phyloP scores from a whole-genome alignment of 495 filamentous ascomycete genomes.

The Podospora anserina region DNA sequence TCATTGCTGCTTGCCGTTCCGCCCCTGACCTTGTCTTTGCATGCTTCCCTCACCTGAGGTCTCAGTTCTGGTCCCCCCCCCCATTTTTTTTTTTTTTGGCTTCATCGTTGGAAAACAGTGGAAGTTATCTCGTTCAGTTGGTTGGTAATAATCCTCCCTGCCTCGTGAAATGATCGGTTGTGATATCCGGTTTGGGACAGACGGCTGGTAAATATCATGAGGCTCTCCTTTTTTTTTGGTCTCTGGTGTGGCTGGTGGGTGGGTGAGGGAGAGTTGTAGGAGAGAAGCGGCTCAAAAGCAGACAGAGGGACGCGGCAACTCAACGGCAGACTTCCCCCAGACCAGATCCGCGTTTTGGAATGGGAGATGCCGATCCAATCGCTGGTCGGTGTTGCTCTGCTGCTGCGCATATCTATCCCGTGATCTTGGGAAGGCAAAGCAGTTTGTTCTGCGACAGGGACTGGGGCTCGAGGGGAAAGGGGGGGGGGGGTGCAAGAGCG shows the following conservation, averaged over 20 bases:
- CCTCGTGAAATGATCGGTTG: background rate
- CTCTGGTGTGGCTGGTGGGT: background rate
- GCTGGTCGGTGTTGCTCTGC: background rate
- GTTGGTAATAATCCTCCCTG: background rate
- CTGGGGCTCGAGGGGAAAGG: background rate
- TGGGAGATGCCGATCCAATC: conserved; percentile 25
- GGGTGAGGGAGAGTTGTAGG: conserved; percentile 1
- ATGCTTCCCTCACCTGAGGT: conserved; percentile 3
- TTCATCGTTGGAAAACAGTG: background rate
- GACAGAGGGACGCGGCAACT: conserved; percentile 23
- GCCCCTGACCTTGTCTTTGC: background rate
- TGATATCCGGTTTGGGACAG: conserved; percentile 25
- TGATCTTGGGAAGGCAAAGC: conserved; percentile 9
- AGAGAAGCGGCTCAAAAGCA: background rate
- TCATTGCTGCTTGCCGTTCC: conserved; percentile 1
- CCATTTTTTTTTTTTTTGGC: background rate
- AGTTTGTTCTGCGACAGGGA: background rate
- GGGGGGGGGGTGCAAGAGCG: background rate
- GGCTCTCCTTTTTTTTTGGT: conserved; percentile 3
- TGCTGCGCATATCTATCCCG: conserved; percentile 20
- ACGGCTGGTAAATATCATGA: conserved; percentile 34
- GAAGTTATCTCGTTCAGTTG: background rate
- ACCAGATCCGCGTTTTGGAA: conserved; percentile 33
- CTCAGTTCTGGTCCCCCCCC: background rate
- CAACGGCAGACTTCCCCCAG: conserved; percentile 13